Conservation (phyloP, 495 filamentous ascomycete genomes). For the Cladorrhinum samala region DNA sequence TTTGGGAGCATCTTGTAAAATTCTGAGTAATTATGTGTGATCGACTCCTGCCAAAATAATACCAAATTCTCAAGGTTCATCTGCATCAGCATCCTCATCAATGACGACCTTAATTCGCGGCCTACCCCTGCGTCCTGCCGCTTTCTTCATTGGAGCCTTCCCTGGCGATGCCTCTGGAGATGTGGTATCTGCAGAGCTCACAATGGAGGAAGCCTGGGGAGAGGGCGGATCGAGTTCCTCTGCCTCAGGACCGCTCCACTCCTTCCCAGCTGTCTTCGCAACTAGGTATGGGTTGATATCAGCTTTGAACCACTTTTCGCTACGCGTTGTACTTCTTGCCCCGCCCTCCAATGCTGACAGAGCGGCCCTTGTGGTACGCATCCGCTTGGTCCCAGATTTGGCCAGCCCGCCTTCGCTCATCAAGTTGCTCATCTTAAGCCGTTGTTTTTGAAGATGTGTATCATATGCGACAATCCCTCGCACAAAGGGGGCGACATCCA, state of each 20-base stretch:
- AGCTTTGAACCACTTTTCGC: constrained; percentile 73
- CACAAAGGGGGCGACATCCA: constrained; percentile 80
- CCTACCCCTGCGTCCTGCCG: constrained; percentile 1
- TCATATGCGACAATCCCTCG: constrained; percentile 76
- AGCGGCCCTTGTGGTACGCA: constrained; percentile 71
- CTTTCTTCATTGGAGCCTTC: constrained; percentile 4
- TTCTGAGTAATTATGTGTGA: too few relatives aligned
- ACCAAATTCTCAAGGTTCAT: background rate
- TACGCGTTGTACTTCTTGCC: constrained; percentile 60
- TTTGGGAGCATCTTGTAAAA: too few relatives aligned
- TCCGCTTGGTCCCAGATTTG: constrained; percentile 52
- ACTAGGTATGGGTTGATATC: constrained; percentile 57
- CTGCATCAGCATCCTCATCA: constrained; percentile 16
- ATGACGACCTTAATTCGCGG: constrained; percentile 14
- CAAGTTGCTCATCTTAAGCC: constrained; percentile 55
- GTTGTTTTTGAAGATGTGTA: constrained; percentile 57
- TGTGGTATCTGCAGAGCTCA: background rate
- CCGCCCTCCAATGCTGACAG: constrained; percentile 81
- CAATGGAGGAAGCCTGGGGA: background rate
- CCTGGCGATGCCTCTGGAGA: constrained; percentile 7
- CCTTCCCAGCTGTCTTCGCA: constrained; percentile 57
- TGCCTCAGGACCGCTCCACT: constrained; percentile 52
- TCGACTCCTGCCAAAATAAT: too few relatives aligned
- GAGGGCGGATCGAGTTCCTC: background rate
- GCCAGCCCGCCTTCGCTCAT: constrained; percentile 46